Percentiles rank a stretch among this genome's conserved stretches.
Evolutionary conservation across 805 yeast genomes (phyloP).

Genomic region (Starmerella sp.): DNA sequence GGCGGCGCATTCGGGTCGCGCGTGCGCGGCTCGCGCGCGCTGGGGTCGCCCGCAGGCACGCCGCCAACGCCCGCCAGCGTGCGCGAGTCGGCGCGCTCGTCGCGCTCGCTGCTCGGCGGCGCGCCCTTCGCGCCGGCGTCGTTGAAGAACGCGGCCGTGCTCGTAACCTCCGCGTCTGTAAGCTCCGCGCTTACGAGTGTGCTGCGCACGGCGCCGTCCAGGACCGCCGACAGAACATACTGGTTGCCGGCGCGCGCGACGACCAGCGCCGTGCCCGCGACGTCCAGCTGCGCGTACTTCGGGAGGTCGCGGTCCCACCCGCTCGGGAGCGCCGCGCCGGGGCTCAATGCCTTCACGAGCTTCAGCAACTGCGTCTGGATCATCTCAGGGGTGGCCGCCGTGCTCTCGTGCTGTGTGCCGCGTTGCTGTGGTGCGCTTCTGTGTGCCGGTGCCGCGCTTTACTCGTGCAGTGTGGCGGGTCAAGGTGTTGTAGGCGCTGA

Average conservation of each 20-base stretch:
- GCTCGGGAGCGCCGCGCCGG: background rate
- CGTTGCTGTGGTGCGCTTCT: too few species aligned
- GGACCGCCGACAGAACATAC: background rate
- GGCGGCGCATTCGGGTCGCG: constrained; percentile 28
- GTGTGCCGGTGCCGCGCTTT: too few species aligned
- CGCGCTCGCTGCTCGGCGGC: background rate
- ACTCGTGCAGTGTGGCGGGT: too few species aligned
- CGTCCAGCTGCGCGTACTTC: background rate
- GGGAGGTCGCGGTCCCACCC: constrained; percentile 8
- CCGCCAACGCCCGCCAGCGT: too few species aligned
- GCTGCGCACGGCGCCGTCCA: constrained; percentile 1
- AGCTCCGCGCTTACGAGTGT: background rate
- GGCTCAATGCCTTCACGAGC: constrained; percentile 1
- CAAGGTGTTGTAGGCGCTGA: too few species aligned
- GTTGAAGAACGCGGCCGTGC: background rate
- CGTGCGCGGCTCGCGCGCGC: background rate
- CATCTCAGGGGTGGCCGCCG: background rate
- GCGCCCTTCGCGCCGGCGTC: background rate
- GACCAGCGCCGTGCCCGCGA: background rate
- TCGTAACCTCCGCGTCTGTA: background rate
- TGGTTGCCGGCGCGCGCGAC: background rate
- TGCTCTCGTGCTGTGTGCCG: too few species aligned
- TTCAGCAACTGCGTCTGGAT: background rate
- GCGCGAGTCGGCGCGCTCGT: too few species aligned
- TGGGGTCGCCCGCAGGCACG: too few species aligned